These are phyloP conservation scores for Suillus ampliporus DNA, from an alignment of 768 basidiomycete species.

Conservation along the genomic window DNA sequence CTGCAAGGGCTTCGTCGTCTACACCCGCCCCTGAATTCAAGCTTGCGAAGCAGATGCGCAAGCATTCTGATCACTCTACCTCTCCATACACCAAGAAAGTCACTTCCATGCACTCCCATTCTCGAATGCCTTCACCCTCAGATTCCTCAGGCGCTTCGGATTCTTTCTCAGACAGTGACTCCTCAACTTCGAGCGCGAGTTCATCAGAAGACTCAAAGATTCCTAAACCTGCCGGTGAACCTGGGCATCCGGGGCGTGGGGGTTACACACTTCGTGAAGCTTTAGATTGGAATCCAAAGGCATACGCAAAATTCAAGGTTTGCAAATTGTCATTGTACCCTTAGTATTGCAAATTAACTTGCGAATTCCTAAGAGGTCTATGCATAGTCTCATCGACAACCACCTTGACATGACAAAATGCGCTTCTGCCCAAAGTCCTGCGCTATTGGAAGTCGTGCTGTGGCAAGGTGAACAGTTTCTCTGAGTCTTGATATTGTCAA, in stretches of 20 bases:
- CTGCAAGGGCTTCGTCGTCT: neutral
- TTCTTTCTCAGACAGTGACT: conserved; percentile 3
- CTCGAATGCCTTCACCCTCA: neutral
- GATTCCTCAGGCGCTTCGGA: neutral
- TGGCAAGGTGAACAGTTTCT: conserved; percentile 1
- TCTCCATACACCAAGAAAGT: neutral
- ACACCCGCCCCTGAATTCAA: neutral
- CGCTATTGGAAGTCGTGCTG: neutral
- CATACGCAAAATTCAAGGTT: conserved; percentile 29
- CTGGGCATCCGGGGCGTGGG: conserved; percentile 26
- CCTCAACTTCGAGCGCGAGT: neutral
- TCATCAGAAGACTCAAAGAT: conserved; percentile 23
- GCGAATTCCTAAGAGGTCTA: neutral
- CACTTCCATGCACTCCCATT: neutral
- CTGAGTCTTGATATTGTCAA: neutral
- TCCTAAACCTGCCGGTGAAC: conserved; percentile 31
- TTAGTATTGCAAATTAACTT: neutral
- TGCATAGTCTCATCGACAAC: conserved; percentile 10
- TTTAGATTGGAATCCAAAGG: conserved; percentile 24
- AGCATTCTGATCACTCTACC: neutral
- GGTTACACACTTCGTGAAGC: conserved; percentile 31
- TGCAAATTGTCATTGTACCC: neutral
- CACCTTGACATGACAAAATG: conserved; percentile 17
- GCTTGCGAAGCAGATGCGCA: neutral
- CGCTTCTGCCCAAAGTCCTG: conserved; percentile 13